Evolutionary conservation across 2,329 filamentous ascomycete species (phyloP).

Genomic region (Didymella keratinophila): DNA sequence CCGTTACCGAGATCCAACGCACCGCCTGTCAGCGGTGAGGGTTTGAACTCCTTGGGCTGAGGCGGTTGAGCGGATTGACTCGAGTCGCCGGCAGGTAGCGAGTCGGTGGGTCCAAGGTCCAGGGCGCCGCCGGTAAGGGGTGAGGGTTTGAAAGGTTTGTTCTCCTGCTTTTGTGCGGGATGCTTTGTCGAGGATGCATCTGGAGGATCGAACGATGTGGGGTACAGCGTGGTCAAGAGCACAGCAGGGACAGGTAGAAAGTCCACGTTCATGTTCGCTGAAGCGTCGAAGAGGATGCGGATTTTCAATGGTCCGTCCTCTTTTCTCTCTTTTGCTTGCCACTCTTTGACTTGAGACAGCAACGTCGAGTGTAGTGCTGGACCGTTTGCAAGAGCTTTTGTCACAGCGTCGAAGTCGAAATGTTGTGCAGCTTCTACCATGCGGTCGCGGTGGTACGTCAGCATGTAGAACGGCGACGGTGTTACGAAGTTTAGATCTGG

Average conservation of each 20-base stretch:
- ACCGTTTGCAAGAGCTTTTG: slow-evolving; percentile 45
- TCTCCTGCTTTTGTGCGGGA: slow-evolving; percentile 23
- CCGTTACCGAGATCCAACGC: slow-evolving; percentile 42
- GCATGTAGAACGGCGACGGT: slow-evolving; percentile 76
- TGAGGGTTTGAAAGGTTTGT: slow-evolving; percentile 38
- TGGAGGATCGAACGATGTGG: slow-evolving; percentile 62
- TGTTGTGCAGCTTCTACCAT: slow-evolving; percentile 67
- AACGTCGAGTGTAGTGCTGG: slow-evolving; percentile 44
- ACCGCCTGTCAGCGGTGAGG: slow-evolving; percentile 49
- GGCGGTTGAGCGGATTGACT: slow-evolving; percentile 3
- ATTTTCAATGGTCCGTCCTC: slow-evolving; percentile 53
- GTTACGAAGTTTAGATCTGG: slow-evolving; percentile 57
- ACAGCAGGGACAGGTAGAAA: slow-evolving; percentile 51
- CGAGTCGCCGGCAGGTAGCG: slow-evolving; percentile 31
- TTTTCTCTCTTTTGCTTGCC: slow-evolving; percentile 26
- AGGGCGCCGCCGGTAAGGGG: slow-evolving; percentile 49
- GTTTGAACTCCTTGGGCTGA: slow-evolving; percentile 32
- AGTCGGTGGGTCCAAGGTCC: slow-evolving; percentile 40
- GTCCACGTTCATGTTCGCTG: slow-evolving; percentile 49
- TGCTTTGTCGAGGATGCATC: slow-evolving; percentile 25
- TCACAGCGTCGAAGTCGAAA: slow-evolving; percentile 56
- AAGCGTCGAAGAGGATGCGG: slow-evolving; percentile 61
- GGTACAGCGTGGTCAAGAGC: slow-evolving; percentile 64
- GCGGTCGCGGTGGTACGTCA: slow-evolving; percentile 79
- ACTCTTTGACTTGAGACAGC: slow-evolving; percentile 43